Evolutionary conservation across 345 rosid genomes (phyloP).

Genomic region (Eucalyptus erythrocorys): DNA sequence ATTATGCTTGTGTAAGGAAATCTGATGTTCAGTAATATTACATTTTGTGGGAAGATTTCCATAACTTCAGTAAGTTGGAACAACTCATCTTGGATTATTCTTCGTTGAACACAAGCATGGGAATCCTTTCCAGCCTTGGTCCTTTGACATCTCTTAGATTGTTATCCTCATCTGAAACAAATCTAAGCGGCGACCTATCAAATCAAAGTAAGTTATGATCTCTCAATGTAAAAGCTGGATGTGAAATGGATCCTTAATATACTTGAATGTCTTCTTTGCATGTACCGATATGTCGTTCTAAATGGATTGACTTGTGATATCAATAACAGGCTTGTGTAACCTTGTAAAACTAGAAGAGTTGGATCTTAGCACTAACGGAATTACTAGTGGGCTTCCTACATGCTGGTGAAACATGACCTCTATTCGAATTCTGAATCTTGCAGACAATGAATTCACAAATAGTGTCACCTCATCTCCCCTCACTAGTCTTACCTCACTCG

Average conservation of each 20-base stretch:
- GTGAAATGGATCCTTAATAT: no score
- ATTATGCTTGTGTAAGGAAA: neutral
- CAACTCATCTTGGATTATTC: neutral
- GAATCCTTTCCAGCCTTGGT: no score
- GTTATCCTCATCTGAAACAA: accelerated
- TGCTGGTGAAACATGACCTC: neutral
- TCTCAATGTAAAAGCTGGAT: no score
- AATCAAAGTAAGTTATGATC: no score
- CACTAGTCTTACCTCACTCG: neutral
- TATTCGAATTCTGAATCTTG: accelerated
- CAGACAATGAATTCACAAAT: no score
- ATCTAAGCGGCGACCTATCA: no score
- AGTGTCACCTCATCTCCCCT: neutral
- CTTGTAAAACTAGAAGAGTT: neutral
- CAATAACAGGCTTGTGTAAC: neutral
- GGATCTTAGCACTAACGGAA: neutral
- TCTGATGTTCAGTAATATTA: no score
- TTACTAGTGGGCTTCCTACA: neutral
- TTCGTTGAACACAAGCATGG: no score
- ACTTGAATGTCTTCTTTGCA: accelerated
- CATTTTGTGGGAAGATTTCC: neutral
- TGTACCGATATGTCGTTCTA: accelerated
- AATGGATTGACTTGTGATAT: no score
- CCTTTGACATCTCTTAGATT: no score
- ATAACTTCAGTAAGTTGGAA: neutral